Evolutionary conservation across 345 rosid species (phyloP).

Genomic region (Luvunga scandens): DNA sequence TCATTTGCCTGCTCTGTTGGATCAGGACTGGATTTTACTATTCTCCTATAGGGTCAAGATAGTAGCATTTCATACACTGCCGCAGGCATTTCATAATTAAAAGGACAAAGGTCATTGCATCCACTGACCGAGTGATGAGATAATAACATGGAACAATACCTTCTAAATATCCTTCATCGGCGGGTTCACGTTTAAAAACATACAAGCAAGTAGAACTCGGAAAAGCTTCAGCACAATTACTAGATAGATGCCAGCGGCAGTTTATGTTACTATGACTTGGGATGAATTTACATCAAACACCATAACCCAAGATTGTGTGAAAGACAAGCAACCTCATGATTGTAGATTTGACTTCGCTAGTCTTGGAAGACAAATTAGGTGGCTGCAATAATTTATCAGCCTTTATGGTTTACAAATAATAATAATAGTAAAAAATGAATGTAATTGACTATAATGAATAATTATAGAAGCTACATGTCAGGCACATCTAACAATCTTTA

Average conservation of each 20-base stretch:
- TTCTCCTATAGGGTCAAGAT: background rate
- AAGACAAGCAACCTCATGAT: conserved; percentile 3
- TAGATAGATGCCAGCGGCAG: background rate
- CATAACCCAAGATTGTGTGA: background rate
- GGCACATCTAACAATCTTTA: background rate
- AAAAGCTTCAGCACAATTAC: background rate
- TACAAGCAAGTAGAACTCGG: background rate
- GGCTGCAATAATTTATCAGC: background rate
- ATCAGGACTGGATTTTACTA: background rate
- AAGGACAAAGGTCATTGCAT: background rate
- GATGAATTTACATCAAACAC: background rate
- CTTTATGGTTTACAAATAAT: background rate
- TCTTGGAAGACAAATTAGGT: background rate
- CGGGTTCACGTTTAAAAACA: background rate
- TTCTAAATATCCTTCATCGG: background rate
- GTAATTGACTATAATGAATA: background rate
- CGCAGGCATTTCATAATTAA: background rate
- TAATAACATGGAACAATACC: background rate
- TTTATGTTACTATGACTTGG: background rate
- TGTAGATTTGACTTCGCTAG: background rate
- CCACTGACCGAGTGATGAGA: background rate
- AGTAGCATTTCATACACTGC: background rate
- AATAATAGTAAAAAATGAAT: no score
- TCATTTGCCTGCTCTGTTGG: conserved; percentile 4
- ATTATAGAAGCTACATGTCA: background rate